phyloP scores from a whole-genome alignment of 257 asterid genomes.

The Fraxinus excelsior region DNA sequence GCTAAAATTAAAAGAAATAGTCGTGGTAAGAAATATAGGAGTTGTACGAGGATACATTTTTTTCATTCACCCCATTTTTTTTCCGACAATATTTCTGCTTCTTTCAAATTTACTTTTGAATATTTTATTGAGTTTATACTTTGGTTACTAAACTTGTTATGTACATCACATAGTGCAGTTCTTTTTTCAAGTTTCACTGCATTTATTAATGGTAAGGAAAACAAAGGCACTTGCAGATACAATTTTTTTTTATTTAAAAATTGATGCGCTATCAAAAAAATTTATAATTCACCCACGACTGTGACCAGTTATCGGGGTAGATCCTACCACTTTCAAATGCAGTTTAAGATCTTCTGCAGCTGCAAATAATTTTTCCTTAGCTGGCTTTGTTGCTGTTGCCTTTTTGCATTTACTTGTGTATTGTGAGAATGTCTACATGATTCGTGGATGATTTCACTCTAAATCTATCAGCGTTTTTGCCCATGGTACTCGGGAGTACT shows the following conservation, averaged over 20 bases:
- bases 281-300: neutral
- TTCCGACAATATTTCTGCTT: too few relatives aligned
- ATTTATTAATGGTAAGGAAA: too few relatives aligned
- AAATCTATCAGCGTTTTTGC: neutral
- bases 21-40: neutral
- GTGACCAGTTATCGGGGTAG: slow-evolving; percentile 2
- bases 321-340: neutral
- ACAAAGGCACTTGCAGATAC: neutral
- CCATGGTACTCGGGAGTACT: neutral
- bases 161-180: neutral
- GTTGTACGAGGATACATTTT: too few relatives aligned
- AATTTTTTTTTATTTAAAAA: neutral
- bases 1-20: neutral
- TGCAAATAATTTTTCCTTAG: neutral
- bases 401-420: neutral
- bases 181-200: neutral
- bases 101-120: too few relatives aligned
- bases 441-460: neutral
- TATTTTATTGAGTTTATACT: too few relatives aligned
- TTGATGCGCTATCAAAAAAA: neutral
- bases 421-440: neutral
- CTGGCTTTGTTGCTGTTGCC: neutral
- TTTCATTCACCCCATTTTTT: too few relatives aligned
- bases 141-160: too few relatives aligned
- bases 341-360: neutral